Percentiles rank a stretch among this genome's conserved stretches.
Evolutionary conservation across 2,329 filamentous ascomycete species (phyloP).

Genomic region (Penicillium sp.): DNA sequence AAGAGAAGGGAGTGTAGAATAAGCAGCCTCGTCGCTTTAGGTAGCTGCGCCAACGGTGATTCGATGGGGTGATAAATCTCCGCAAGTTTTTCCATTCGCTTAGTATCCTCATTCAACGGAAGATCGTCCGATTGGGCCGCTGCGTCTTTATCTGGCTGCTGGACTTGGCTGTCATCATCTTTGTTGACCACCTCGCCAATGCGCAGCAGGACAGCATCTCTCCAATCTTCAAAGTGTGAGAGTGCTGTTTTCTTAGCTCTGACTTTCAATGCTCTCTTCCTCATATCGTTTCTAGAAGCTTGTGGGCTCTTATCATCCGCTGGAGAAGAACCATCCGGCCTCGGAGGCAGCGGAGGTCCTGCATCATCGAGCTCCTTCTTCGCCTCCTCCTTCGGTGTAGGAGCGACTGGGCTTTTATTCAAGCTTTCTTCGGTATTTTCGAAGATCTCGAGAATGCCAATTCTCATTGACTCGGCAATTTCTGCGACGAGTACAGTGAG

Average conservation of each 20-base stretch:
- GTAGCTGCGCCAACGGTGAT: conserved; percentile 53
- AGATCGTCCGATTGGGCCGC: conserved; percentile 21
- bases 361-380: conserved; percentile 26
- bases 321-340: conserved; percentile 3
- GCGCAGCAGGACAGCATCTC: conserved; percentile 66
- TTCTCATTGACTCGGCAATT: conserved; percentile 43
- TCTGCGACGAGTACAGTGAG: conserved; percentile 43
- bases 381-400: conserved; percentile 24
- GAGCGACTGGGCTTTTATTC: not conserved
- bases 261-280: conserved; percentile 27
- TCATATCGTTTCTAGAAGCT: conserved; percentile 4
- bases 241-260: conserved; percentile 64
- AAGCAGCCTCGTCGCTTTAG: conserved; percentile 54
- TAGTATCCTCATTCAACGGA: conserved; percentile 25
- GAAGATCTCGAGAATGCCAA: conserved; percentile 39
- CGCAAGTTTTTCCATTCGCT: conserved; percentile 28
- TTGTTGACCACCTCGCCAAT: conserved; percentile 68
- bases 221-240: conserved; percentile 78
- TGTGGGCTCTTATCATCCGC: not conserved
- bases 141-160: conserved; percentile 30
- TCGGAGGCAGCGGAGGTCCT: conserved; percentile 11
- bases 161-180: conserved; percentile 44
- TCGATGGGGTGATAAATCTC: conserved; percentile 59
- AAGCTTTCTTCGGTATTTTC: conserved; percentile 22
- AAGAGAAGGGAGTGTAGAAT: conserved; percentile 72